Evolutionary conservation across 805 yeast genomes (phyloP).

Genomic region (Komagataella kurtzmanii): DNA sequence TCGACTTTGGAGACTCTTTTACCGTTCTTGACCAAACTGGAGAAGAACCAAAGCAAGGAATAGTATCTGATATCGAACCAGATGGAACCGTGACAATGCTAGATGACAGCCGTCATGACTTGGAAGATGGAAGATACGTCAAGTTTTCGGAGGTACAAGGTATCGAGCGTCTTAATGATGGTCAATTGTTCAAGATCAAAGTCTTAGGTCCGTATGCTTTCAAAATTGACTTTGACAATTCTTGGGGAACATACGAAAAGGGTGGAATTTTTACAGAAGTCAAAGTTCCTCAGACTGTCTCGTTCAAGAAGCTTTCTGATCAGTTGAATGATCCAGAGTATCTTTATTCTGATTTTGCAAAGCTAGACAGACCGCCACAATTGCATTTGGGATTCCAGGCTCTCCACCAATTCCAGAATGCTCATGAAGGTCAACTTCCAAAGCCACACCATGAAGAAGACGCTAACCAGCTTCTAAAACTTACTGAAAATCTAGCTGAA

Average conservation of each 20-base stretch:
- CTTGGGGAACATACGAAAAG: constrained; percentile 50
- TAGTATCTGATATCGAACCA: constrained; percentile 76
- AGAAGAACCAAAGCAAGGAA: constrained; percentile 82
- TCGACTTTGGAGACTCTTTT: constrained; percentile 79
- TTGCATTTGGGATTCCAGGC: constrained; percentile 90
- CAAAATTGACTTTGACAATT: constrained; percentile 44
- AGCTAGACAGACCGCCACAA: constrained; percentile 85
- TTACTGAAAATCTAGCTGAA: constrained; percentile 44
- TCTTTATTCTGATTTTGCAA: constrained; percentile 78
- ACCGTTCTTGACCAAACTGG: constrained; percentile 79
- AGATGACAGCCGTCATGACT: constrained; percentile 85
- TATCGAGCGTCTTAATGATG: constrained; percentile 59
- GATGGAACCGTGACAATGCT: constrained; percentile 90
- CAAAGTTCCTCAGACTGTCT: constrained; percentile 57
- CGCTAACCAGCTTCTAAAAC: constrained; percentile 47
- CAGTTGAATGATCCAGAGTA: constrained; percentile 73
- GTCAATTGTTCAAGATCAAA: constrained; percentile 58
- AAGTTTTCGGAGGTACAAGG: constrained; percentile 83
- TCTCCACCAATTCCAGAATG: constrained; percentile 55
- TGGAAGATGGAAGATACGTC: constrained; percentile 85
- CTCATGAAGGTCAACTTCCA: constrained; percentile 57
- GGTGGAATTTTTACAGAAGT: constrained; percentile 93
- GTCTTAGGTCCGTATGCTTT: constrained; percentile 95
- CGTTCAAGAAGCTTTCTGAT: constrained; percentile 48
- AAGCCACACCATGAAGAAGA: constrained; percentile 65